A percentile compares a stretch with the other conserved stretches of the same genome.
These are phyloP conservation scores for Sequoia sempervirens DNA, from an alignment of 75 land plant species.

Conservation along the genomic window DNA sequence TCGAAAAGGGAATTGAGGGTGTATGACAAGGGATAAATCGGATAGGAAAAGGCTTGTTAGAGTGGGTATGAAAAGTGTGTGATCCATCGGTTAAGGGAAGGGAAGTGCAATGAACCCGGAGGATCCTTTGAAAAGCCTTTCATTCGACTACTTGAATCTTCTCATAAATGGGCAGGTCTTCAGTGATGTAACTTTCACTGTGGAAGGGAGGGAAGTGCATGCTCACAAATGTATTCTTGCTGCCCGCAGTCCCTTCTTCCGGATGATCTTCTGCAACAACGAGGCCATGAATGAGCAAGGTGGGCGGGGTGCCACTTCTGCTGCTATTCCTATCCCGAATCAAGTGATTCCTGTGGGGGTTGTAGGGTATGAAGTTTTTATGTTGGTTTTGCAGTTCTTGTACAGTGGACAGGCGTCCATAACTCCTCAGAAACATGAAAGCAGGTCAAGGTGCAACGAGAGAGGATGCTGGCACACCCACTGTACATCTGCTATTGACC, in stretches of 20 bases:
- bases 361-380: slow-evolving; percentile 89
- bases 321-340: not conserved
- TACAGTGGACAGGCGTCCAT: slow-evolving; percentile 83
- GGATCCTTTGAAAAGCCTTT: slow-evolving; percentile 58
- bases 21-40: not conserved
- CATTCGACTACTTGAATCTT: slow-evolving; percentile 73
- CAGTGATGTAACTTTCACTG: slow-evolving; percentile 83
- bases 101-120: slow-evolving; percentile 35
- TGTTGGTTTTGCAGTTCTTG: slow-evolving; percentile 80
- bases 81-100: not conserved
- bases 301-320: not conserved
- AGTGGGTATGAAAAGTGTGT: not conserved
- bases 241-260: slow-evolving; percentile 76
- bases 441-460: slow-evolving; percentile 65
- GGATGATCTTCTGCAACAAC: slow-evolving; percentile 69
- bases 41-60: not conserved
- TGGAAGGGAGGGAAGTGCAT: slow-evolving; percentile 79
- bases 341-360: slow-evolving; percentile 79
- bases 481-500: slow-evolving; percentile 85
- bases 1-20: not conserved
- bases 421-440: slow-evolving; percentile 61
- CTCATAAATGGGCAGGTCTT: slow-evolving; percentile 88
- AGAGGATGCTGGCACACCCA: slow-evolving; percentile 78
- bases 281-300: slow-evolving; percentile 7
- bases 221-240: slow-evolving; percentile 88